A percentile compares a stretch with the other conserved stretches of the same genome.
Evolutionary conservation across 1,139 yeast species (phyloP).

Genomic region (Debaryomyces robertsiae): DNA sequence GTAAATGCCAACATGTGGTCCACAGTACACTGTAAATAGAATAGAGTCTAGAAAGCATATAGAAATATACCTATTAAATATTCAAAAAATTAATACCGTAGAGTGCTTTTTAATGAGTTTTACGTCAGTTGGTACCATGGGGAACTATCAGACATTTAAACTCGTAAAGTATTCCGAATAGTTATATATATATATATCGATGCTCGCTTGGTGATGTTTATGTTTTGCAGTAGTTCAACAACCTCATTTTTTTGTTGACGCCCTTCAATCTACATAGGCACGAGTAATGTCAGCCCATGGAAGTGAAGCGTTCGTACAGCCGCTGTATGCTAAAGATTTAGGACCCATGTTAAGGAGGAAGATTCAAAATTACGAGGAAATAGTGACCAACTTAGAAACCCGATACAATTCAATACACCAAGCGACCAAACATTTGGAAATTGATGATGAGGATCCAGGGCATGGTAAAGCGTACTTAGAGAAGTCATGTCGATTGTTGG

Average conservation of each 20-base stretch:
- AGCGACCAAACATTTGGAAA: constrained; percentile 14
- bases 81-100: background rate
- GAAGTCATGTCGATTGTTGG: constrained; percentile 21
- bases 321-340: background rate
- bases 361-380: constrained; percentile 23
- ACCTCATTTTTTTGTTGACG: no score
- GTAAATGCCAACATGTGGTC: constrained; percentile 56
- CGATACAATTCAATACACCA: constrained; percentile 21
- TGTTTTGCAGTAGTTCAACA: no score
- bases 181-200: no score
- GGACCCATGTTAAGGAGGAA: constrained; percentile 14
- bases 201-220: no score
- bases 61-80: constrained; percentile 1
- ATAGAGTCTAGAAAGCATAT: constrained; percentile 1
- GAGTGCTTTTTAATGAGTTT: no score
- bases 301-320: no score
- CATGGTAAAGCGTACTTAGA: constrained; percentile 12
- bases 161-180: no score
- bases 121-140: no score
- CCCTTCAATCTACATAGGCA: no score
- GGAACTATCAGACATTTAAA: no score
- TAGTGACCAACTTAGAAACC: constrained; percentile 9
- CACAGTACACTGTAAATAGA: constrained; percentile 11
- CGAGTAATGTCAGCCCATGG: no score
- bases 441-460: constrained; percentile 11